Evolutionary conservation across 2,329 filamentous ascomycete species (phyloP), one percentile per base, ranked within the genome.

Genomic region (Hypoxylon sp.): DNA sequence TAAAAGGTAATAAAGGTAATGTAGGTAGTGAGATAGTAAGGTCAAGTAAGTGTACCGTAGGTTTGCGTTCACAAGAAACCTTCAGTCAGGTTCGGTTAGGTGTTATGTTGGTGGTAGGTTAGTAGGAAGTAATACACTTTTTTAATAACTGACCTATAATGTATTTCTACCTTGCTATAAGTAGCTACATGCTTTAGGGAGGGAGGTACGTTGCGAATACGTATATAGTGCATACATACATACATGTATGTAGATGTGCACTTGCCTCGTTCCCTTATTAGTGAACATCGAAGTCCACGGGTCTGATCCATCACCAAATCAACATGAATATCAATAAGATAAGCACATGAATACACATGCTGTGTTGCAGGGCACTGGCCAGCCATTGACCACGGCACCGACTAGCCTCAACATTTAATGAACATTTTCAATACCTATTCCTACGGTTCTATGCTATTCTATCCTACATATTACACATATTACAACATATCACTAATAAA

Each of bases 161-260:
- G 47, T 59, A 66, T 59, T 59, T 59, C 33, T 67, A 59, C 59
- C 63, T 66, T 58, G 59, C 24, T 59, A 66, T 66, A 66, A 59
- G 63, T 63, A 63, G 35, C 35, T 35, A 31, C 19, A 22, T 22
- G 3, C 48, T 29, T 9, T 29, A 48, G 24, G 46, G 8, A 44
- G n/a, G 14, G 35, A 13, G 33, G 9, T 29, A 37, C 22, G 48
- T 29, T 51, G 44, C n/a, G 46, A 31, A 51, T 51, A 44, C 19
- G 39, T 46, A 26, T 39, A 58, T 22, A 8, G 39, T 51, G 19
- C 42, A 58, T 29, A 8, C 44, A 64, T 61, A n/a, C 35, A 33
- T 31, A 22, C 19, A 22, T 22, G 3, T 22, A 22, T 22, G 19
- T 22, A 22, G 19, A 22, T 22, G 19, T 22, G 19, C 29, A 31